Evolutionary conservation across 108 stramenopile genomes (phyloP), one percentile per base, ranked within the genome.

Genomic region (Cylindrotheca closterium): DNA sequence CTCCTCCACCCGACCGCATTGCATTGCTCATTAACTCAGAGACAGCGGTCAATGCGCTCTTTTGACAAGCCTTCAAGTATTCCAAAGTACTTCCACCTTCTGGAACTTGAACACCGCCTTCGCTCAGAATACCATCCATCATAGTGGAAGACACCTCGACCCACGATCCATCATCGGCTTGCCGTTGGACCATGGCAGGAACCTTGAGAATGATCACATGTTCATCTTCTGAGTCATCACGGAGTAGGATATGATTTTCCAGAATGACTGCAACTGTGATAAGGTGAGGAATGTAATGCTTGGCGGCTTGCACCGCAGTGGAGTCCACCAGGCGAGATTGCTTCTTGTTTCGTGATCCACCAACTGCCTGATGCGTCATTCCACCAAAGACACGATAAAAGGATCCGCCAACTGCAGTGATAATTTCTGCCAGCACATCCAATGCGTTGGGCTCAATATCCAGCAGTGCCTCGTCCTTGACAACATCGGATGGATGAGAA

Each of bases 1-100:
- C 92, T 23, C 87, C 92, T 18, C 89, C 92, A 29, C 87, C 89
- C 23, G 71, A 69, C 54, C 73, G 83, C 92, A 93, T 91, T 2
- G 87, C 85, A 65, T 80, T 80, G 2, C 75, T 69, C 25, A 93
- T 75, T 19, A 93, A 60, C 37, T 82, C 77, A 8, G 84, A 74
- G 49, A 83, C 58, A 0, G 83, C 81, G 19, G 79, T 68, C n/a
- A 89, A 55, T 22, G 82, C 71, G 28, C 79, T 68, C 29, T 68
- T 78, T 79, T 89, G 92, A 48, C 83, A 87, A 2, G 79, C 77
- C 19, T 53, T 30, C 18, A 93, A 55, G 15, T 30, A 30, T 3
- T 7, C 5, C 29, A 70, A 28, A 1, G 58, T 31, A 0, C n/a
- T 52, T 55, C 71, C 58, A 29, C 15, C 46, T 30, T 54, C 30